These are phyloP conservation scores for Isochrysis galbana DNA, from an alignment of 78 protist genomes.

Conservation along the genomic window DNA sequence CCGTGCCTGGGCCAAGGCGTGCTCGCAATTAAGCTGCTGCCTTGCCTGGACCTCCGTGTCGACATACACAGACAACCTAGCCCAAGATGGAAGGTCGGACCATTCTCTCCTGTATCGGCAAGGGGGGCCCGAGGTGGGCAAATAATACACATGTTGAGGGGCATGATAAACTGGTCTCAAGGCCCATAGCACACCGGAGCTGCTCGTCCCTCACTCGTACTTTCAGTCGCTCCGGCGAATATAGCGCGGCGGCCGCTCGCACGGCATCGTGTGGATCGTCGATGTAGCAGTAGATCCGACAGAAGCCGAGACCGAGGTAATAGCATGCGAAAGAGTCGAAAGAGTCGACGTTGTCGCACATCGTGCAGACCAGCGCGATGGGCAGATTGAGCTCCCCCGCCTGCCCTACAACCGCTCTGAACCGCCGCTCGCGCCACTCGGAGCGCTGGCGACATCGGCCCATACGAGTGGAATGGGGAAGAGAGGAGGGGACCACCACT, in stretches of 20 bases:
- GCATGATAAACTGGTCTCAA: too few relatives aligned
- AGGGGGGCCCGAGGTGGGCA: too few relatives aligned
- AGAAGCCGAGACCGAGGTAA: neutral
- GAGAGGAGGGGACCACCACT: too few relatives aligned
- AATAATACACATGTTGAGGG: too few relatives aligned
- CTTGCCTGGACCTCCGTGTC: neutral
- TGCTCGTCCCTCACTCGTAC: neutral
- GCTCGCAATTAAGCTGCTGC: constrained; percentile 11
- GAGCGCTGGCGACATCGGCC: too few relatives aligned
- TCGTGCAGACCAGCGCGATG: neutral
- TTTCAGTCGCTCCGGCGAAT: neutral
- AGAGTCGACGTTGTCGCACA: neutral
- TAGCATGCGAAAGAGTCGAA: neutral
- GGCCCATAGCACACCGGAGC: too few relatives aligned
- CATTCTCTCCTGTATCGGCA: too few relatives aligned
- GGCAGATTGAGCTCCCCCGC: too few relatives aligned
- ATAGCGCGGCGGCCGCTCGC: neutral
- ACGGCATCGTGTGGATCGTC: neutral
- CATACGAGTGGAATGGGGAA: too few relatives aligned
- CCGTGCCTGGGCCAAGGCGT: neutral
- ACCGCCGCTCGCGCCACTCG: too few relatives aligned
- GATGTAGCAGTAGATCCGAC: neutral
- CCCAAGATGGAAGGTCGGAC: neutral
- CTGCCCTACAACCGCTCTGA: too few relatives aligned
- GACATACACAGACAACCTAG: neutral